Percentiles rank a stretch among this genome's conserved stretches.
phyloP scores from a whole-genome alignment of 2,329 filamentous ascomycete genomes.

The Pseudofabraea citricarpa region DNA sequence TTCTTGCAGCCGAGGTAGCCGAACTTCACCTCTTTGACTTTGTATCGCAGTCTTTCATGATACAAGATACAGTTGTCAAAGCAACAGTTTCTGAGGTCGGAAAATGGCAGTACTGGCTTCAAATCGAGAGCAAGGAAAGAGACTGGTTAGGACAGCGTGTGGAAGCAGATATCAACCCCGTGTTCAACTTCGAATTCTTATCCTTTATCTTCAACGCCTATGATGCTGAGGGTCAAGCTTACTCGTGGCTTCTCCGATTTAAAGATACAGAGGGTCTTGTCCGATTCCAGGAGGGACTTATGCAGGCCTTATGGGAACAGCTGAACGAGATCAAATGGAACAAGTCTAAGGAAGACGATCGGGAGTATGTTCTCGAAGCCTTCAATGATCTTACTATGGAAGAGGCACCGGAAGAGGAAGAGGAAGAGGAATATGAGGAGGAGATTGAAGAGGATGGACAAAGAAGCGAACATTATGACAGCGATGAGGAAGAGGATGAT shows the following conservation, averaged over 20 bases:
- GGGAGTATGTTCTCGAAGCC: slow-evolving; percentile 90
- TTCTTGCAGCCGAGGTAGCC: slow-evolving; percentile 68
- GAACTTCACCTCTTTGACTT: slow-evolving; percentile 96
- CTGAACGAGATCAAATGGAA: slow-evolving; percentile 91
- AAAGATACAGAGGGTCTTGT: slow-evolving; percentile 77
- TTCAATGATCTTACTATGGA: slow-evolving; percentile 95
- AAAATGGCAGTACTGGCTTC: slow-evolving; percentile 93
- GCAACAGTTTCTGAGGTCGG: slow-evolving; percentile 83
- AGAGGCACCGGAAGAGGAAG: slow-evolving; percentile 57
- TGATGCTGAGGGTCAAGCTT: slow-evolving; percentile 78
- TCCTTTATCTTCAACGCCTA: slow-evolving; percentile 99
- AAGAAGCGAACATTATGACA: slow-evolving; percentile 69
- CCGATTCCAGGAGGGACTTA: slow-evolving; percentile 85
- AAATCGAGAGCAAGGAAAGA: slow-evolving; percentile 69
- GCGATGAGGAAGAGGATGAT: slow-evolving; percentile 77
- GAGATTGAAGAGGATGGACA: slow-evolving; percentile 56
- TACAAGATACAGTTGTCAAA: slow-evolving; percentile 70
- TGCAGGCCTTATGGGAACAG: slow-evolving; percentile 96
- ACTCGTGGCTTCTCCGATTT: slow-evolving; percentile 94
- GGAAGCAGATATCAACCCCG: slow-evolving; percentile 88
- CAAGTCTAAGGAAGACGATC: slow-evolving; percentile 87
- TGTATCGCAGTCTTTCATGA: slow-evolving; percentile 74
- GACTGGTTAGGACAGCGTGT: slow-evolving; percentile 86
- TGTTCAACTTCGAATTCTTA: slow-evolving; percentile 98
- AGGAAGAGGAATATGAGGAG: slow-evolving; percentile 44